Conservation (phyloP, 1,139 yeast species). For the Debaryomyces subglobosus region DNA sequence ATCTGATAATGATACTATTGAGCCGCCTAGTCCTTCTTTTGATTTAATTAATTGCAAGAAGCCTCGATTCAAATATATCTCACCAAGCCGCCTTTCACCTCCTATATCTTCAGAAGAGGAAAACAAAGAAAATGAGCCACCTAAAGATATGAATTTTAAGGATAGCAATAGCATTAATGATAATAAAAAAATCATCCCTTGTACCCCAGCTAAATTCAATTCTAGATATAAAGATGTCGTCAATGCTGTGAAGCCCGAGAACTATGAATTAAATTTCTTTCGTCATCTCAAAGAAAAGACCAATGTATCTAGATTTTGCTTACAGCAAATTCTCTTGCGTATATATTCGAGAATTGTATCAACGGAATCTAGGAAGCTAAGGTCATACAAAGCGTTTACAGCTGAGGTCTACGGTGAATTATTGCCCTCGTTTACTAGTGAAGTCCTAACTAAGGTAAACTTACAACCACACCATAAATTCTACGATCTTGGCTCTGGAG, state of each 20-base stretch:
- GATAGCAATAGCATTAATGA: background rate
- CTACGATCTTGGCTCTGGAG: slow-evolving; percentile 91
- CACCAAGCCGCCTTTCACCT: slow-evolving; percentile 4
- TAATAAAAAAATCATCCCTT: background rate
- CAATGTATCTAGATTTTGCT: slow-evolving; percentile 55
- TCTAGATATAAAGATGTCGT: background rate
- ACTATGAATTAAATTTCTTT: slow-evolving; percentile 34
- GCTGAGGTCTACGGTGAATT: slow-evolving; percentile 92
- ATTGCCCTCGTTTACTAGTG: slow-evolving; percentile 74
- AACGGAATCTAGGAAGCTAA: slow-evolving; percentile 65
- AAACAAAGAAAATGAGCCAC: slow-evolving; percentile 9
- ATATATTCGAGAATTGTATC: slow-evolving; percentile 79
- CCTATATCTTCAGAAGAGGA: slow-evolving; percentile 12
- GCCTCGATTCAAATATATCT: background rate
- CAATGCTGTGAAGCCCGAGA: slow-evolving; percentile 20
- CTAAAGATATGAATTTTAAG: background rate
- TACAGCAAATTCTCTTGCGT: slow-evolving; percentile 72
- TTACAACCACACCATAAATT: slow-evolving; percentile 59
- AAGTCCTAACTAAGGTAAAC: slow-evolving; percentile 65
- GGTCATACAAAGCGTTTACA: slow-evolving; percentile 82
- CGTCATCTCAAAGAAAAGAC: slow-evolving; percentile 32
- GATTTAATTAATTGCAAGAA: slow-evolving; percentile 8
- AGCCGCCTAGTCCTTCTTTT: slow-evolving; percentile 14
- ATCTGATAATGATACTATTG: slow-evolving; percentile 4
- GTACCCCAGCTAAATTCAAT: background rate